Evolutionary conservation across 202 grass and related monocot genomes (phyloP).

Genomic region (Digitaria exilis): DNA sequence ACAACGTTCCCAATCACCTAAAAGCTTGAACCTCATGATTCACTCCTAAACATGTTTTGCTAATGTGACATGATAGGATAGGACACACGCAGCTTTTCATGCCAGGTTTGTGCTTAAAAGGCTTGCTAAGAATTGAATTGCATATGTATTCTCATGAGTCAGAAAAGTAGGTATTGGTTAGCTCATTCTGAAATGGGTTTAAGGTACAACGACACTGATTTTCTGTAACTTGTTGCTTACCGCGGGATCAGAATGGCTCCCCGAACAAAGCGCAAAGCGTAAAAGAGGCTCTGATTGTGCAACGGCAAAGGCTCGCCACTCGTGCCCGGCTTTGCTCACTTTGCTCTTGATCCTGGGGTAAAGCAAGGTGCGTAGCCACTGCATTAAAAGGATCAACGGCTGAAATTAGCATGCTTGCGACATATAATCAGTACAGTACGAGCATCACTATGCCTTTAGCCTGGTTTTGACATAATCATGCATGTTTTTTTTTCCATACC

Average conservation of each 20-base stretch:
- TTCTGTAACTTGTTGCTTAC: constrained; percentile 50
- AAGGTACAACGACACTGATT: constrained; percentile 1
- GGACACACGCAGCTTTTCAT: constrained; percentile 43
- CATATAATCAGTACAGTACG: constrained; percentile 39
- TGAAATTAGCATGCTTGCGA: constrained; percentile 43
- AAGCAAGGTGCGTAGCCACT: constrained; percentile 93
- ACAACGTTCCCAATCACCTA: constrained; percentile 39
- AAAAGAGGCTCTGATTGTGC: constrained; percentile 89
- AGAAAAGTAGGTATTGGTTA: constrained; percentile 30
- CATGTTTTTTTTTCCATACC: constrained; percentile 51
- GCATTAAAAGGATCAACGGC: constrained; percentile 51
- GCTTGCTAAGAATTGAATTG: constrained; percentile 17
- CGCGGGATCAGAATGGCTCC: constrained; percentile 98
- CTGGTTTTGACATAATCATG: constrained; percentile 44
- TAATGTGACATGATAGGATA: constrained; percentile 32
- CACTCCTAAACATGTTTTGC: constrained; percentile 33
- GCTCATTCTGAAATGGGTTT: constrained; percentile 10
- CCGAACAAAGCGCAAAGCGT: constrained; percentile 93
- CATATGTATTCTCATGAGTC: constrained; percentile 12
- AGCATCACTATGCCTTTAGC: constrained; percentile 34
- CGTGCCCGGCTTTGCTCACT: constrained; percentile 66
- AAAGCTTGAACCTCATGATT: constrained; percentile 42
- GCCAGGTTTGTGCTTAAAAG: constrained; percentile 35
- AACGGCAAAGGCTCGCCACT: constrained; percentile 83
- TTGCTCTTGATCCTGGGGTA: constrained; percentile 94